These are phyloP conservation scores for Cinnamomum micranthum DNA, from an alignment of 164 flowering plant genomes.

Conservation along the genomic window DNA sequence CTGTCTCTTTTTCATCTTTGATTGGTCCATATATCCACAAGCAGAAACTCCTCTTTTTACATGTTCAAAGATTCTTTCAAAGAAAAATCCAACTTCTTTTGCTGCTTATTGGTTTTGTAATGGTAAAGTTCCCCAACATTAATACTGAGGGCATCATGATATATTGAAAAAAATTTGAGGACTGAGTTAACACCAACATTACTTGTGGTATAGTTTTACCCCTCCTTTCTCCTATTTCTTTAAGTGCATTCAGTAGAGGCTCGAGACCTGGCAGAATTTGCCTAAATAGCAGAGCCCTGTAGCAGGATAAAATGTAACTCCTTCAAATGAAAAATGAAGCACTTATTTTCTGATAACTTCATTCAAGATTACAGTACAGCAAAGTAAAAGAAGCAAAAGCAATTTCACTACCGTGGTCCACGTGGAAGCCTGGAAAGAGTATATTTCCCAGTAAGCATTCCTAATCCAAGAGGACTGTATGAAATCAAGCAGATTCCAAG, in stretches of 20 bases:
- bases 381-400: not conserved
- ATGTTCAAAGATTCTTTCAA: no score
- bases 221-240: slow-evolving; percentile 57
- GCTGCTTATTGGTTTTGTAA: no score
- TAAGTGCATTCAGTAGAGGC: slow-evolving; percentile 47
- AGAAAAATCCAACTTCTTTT: no score
- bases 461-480: slow-evolving; percentile 96
- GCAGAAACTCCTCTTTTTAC: no score
- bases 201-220: slow-evolving; percentile 80
- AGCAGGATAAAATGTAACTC: not conserved
- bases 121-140: no score
- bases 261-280: slow-evolving; percentile 82
- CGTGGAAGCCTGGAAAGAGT: slow-evolving; percentile 64
- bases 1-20: no score
- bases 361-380: not conserved
- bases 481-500: slow-evolving; percentile 76
- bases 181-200: slow-evolving; percentile 4
- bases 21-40: no score
- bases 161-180: not conserved
- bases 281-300: slow-evolving; percentile 65
- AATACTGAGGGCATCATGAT: not conserved
- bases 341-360: not conserved
- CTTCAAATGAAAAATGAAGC: no score
- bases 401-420: slow-evolving; percentile 62
- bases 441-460: slow-evolving; percentile 96